Evolutionary conservation across 495 filamentous ascomycete genomes (phyloP).

Genomic region (Penicillium coffeae): DNA sequence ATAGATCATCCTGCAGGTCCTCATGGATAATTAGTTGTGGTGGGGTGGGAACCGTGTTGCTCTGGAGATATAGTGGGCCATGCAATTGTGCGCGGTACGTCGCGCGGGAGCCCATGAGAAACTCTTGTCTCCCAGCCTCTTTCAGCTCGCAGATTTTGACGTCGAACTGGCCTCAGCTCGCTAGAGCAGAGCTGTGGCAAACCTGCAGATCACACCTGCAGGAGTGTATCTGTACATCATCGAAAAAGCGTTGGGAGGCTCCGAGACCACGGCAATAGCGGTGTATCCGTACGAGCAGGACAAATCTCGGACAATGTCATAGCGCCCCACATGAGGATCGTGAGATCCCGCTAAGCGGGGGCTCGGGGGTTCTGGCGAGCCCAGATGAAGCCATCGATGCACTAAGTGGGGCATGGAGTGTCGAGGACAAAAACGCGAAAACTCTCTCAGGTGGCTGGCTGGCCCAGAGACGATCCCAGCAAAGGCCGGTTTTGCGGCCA

Average conservation of each 20-base stretch:
- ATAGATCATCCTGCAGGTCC: slow-evolving; percentile 17
- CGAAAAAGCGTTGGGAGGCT: no score
- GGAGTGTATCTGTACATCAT: no score
- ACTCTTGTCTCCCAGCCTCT: neutral
- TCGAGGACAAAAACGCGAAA: neutral
- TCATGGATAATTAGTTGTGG: neutral
- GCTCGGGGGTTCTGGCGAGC: neutral
- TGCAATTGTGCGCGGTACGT: slow-evolving; percentile 12
- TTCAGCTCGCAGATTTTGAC: no score
- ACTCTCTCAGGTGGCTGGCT: slow-evolving; percentile 14
- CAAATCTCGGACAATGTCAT: slow-evolving; percentile 13
- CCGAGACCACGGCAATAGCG: slow-evolving; percentile 20
- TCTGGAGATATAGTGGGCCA: slow-evolving; percentile 17
- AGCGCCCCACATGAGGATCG: slow-evolving; percentile 16
- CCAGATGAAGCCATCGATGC: neutral
- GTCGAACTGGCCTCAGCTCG: no score
- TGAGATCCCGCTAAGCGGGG: slow-evolving; percentile 15
- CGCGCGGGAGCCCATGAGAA: neutral
- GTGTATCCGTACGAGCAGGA: slow-evolving; percentile 14
- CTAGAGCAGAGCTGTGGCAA: no score
- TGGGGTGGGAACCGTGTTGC: slow-evolving; percentile 6
- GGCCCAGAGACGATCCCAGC: slow-evolving; percentile 6
- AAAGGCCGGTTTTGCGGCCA: neutral
- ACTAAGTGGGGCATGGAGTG: slow-evolving; percentile 4
- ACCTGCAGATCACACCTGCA: no score